Evolutionary conservation across 371 early-diverging fungal species (phyloP), one percentile per base, ranked within the genome.

Genomic region (Rhizopus sp.): DNA sequence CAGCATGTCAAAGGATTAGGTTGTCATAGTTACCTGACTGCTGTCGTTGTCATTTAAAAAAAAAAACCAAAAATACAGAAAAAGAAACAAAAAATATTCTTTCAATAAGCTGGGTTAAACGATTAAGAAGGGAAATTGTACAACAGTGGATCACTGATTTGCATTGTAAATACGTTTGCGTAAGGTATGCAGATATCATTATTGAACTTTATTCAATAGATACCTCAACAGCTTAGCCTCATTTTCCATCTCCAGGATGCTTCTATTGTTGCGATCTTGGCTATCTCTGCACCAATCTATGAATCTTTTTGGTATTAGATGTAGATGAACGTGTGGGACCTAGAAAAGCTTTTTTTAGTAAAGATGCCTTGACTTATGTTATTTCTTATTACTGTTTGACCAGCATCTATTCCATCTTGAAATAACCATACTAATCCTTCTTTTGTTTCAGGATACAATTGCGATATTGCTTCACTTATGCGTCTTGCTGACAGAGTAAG

Each of bases 11-110:
- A 23, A 23, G 23, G 23, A 8, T 40, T 33, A 35, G 13, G 45
- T 31, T 40, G 41, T 44, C 7, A 23, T 47, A 50, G 23, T 17
- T 66, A 69, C 64, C 55, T 64, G 41, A 64, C 64, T 51, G 55
- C 45, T n/a, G 59, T 45, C 15, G 62, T 53, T 55, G 63, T 57
- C 69, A 68, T 68, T 46, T 16, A 9, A 46, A 46, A 12, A 52
- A 46, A 47, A 51, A 30, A 23, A 49, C 38, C 12, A 15, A 39
- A 33, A 56, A 51, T 15, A 40, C 30, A 34, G 9, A 54, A 34
- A 52, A 50, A 59, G 45, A 17, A 50, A 44, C 15, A 35, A 53
- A 23, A 23, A 23, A 23, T 23, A 23, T 23, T 23, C 23, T 23
- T 23, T 23, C 23, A 23, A 23, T 23, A 23, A 23, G 23, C 23